Percentiles rank a stretch among this genome's conserved stretches.
phyloP scores from a whole-genome alignment of 2,329 filamentous ascomycete genomes.

The Pseudogymnoascus verrucosus region DNA sequence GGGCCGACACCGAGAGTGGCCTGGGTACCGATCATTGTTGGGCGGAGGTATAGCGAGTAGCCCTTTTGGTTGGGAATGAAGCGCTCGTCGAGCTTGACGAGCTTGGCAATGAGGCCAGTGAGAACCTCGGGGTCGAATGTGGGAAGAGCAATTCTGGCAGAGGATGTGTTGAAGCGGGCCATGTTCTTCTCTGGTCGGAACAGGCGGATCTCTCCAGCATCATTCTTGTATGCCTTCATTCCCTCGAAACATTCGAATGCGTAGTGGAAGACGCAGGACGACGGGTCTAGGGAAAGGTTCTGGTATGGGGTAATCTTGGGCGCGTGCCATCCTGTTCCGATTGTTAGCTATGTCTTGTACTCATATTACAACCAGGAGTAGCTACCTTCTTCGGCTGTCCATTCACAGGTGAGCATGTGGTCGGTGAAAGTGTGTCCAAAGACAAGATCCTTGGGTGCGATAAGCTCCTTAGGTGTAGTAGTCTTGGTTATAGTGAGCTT shows the following conservation, averaged over 20 bases:
- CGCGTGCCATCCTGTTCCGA: conserved; percentile 57
- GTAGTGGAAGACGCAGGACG: conserved; percentile 97
- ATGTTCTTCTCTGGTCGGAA: conserved; percentile 97
- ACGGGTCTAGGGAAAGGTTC: conserved; percentile 92
- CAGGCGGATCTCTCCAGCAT: conserved; percentile 66
- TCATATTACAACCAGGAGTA: not conserved
- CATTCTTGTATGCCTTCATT: conserved; percentile 98
- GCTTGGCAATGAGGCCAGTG: conserved; percentile 72
- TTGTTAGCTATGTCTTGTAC: not conserved
- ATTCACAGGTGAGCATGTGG: conserved; percentile 94
- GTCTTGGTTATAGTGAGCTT: conserved; percentile 71
- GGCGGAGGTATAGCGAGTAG: conserved; percentile 91
- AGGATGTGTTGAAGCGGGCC: conserved; percentile 85
- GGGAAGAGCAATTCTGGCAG: conserved; percentile 84
- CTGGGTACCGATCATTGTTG: conserved; percentile 96
- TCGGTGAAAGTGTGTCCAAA: conserved; percentile 96
- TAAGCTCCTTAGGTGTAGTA: conserved; percentile 62
- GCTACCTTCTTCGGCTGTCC: conserved; percentile 64
- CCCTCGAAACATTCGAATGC: conserved; percentile 97
- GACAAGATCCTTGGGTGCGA: conserved; percentile 71
- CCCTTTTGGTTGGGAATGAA: conserved; percentile 84
- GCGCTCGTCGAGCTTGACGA: conserved; percentile 72
- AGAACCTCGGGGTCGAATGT: conserved; percentile 69
- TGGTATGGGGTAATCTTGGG: conserved; percentile 89
- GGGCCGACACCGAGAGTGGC: conserved; percentile 85